Conservation (phyloP, 805 yeast species). For the Suhomyces sp. region DNA sequence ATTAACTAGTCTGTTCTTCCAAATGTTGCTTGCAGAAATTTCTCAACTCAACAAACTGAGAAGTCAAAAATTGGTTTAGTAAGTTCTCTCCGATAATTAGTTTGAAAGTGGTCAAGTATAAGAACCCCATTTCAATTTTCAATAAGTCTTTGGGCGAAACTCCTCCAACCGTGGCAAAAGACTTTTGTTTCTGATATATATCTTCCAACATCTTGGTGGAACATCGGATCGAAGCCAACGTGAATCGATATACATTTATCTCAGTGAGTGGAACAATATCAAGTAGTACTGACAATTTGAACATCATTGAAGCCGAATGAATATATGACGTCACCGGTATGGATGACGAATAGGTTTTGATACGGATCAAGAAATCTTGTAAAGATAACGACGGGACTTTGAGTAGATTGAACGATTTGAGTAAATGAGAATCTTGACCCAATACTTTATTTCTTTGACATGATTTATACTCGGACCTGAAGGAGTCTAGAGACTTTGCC, state of each 20-base stretch:
- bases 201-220: constrained; percentile 44
- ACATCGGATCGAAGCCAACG: constrained; percentile 38
- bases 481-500: constrained; percentile 9
- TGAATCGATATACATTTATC: constrained; percentile 38
- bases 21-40: constrained; percentile 17
- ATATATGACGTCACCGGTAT: constrained; percentile 38
- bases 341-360: constrained; percentile 38
- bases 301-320: constrained; percentile 38
- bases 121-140: constrained; percentile 48
- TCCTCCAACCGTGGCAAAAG: constrained; percentile 45
- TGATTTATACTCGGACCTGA: constrained; percentile 20
- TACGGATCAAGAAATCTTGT: constrained; percentile 33
- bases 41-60: constrained; percentile 31
- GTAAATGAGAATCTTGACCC: constrained; percentile 26
- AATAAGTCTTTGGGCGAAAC: constrained; percentile 43
- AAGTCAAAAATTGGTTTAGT: constrained; percentile 30
- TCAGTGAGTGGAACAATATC: constrained; percentile 31
- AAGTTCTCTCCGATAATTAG: constrained; percentile 40
- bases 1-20: constrained; percentile 1
- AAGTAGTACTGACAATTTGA: constrained; percentile 31
- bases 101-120: constrained; percentile 49
- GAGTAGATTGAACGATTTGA: constrained; percentile 31
- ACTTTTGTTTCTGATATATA: constrained; percentile 40
- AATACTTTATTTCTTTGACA: constrained; percentile 14
- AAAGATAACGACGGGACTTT: constrained; percentile 34